phyloP scores from a whole-genome alignment of 139 green algal species.

The Zygnema cylindricum region DNA sequence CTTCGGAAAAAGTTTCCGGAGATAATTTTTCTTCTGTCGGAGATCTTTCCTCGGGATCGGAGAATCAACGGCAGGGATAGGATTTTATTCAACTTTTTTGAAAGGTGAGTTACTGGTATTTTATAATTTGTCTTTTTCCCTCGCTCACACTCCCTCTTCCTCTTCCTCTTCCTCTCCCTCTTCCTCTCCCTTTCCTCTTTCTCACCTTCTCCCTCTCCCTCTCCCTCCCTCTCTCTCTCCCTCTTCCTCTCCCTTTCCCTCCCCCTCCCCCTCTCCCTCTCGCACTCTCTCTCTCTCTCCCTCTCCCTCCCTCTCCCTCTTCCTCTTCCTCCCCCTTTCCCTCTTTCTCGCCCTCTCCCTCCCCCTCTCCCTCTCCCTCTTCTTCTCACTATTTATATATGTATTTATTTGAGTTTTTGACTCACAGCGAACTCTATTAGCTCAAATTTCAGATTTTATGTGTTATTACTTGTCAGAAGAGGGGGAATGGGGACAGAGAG shows the following conservation, averaged over 20 bases:
- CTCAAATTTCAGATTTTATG: too few species aligned
- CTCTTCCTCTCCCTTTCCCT: neutral
- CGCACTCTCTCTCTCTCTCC: too few species aligned
- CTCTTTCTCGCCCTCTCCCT: neutral
- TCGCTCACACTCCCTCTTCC: neutral
- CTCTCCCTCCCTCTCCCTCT: neutral
- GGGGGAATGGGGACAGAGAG: too few species aligned
- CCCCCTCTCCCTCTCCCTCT: neutral
- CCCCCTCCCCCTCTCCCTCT: neutral
- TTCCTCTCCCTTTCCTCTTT: neutral
- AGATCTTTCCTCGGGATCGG: neutral
- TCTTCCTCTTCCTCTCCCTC: neutral
- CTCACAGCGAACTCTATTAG: too few species aligned
- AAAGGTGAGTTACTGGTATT: too few species aligned
- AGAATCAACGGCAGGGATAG: neutral
- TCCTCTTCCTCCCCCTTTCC: neutral
- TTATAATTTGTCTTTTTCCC: neutral
- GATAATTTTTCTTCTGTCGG: neutral
- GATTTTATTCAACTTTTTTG: neutral
- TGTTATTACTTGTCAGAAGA: too few species aligned
- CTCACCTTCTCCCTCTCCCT: neutral
- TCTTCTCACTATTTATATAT: slow-evolving; percentile 8
- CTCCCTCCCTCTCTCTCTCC: neutral
- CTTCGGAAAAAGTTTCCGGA: neutral
- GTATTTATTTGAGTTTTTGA: too few species aligned